Conservation (phyloP, 257 asterid species). For the Petrea volubilis region DNA sequence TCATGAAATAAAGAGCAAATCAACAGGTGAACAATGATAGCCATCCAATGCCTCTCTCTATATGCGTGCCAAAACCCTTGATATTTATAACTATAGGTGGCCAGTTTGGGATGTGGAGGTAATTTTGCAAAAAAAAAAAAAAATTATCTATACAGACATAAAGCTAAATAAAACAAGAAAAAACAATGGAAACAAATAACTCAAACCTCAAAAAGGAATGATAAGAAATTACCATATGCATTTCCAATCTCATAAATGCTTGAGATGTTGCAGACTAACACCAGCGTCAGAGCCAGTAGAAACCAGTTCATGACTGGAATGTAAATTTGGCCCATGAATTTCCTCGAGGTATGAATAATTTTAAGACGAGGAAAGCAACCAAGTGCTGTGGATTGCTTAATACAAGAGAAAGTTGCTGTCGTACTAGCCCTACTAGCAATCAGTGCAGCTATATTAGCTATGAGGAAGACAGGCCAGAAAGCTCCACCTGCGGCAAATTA, state of each 20-base stretch:
- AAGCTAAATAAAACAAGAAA: background rate
- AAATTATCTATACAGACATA: background rate
- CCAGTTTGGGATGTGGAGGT: background rate
- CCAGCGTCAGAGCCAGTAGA: slow-evolving; percentile 71
- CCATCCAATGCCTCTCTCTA: background rate
- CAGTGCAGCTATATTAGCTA: slow-evolving; percentile 92
- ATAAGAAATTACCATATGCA: slow-evolving; percentile 82
- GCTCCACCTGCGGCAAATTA: slow-evolving; percentile 69
- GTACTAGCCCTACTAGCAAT: slow-evolving; percentile 99
- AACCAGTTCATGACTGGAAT: slow-evolving; percentile 99
- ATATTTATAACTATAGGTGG: background rate
- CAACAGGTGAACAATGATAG: background rate
- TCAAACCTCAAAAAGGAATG: slow-evolving; percentile 14
- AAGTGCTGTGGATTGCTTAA: slow-evolving; percentile 89
- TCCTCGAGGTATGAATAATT: slow-evolving; percentile 91
- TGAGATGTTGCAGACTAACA: slow-evolving; percentile 83
- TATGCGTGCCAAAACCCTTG: background rate
- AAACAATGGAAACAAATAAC: background rate
- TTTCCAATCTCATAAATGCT: slow-evolving; percentile 93
- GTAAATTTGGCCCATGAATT: slow-evolving; percentile 96
- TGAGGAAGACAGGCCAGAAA: slow-evolving; percentile 93
- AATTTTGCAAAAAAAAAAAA: background rate
- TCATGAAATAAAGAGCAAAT: background rate
- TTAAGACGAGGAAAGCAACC: slow-evolving; percentile 99
- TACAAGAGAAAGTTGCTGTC: slow-evolving; percentile 94